These are phyloP conservation scores for Xanthoconium purpureum DNA, from an alignment of 768 basidiomycete species.

Conservation along the genomic window DNA sequence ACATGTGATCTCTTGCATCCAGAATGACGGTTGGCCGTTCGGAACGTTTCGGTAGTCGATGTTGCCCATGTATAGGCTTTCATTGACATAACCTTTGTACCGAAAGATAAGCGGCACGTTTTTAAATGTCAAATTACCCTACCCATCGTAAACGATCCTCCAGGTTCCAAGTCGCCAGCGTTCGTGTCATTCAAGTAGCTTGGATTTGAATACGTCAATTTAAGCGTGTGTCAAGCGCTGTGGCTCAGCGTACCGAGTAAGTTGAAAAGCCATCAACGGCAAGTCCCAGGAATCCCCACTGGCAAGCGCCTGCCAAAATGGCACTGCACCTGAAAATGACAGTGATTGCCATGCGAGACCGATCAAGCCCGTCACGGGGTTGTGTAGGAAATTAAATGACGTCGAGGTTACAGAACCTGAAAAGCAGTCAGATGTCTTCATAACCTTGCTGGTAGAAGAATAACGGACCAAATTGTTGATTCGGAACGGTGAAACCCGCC, in stretches of 20 bases:
- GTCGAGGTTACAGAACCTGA: conserved; percentile 30
- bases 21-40: conserved; percentile 38
- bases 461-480: conserved; percentile 55
- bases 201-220: neutral
- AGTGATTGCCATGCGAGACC: conserved; percentile 67
- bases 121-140: conserved; percentile 5
- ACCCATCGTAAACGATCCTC: conserved; percentile 76
- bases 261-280: conserved; percentile 64
- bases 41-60: conserved; percentile 51
- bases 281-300: conserved; percentile 39
- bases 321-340: conserved; percentile 52
- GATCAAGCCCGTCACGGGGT: conserved; percentile 62
- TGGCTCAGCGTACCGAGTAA: conserved; percentile 42
- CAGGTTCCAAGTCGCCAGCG: conserved; percentile 49
- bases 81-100: conserved; percentile 54
- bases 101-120: neutral
- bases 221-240: neutral
- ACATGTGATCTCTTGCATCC: conserved; percentile 40
- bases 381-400: conserved; percentile 42
- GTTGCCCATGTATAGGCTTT: conserved; percentile 43
- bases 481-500: conserved; percentile 56
- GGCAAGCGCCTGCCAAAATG: conserved; percentile 66
- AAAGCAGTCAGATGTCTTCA: conserved; percentile 32
- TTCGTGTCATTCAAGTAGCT: conserved; percentile 44
- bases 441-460: neutral